Evolutionary conservation across 352 stramenopile species (phyloP), one percentile per base, ranked within the genome.

Genomic region (Phytophthora tubulina): DNA sequence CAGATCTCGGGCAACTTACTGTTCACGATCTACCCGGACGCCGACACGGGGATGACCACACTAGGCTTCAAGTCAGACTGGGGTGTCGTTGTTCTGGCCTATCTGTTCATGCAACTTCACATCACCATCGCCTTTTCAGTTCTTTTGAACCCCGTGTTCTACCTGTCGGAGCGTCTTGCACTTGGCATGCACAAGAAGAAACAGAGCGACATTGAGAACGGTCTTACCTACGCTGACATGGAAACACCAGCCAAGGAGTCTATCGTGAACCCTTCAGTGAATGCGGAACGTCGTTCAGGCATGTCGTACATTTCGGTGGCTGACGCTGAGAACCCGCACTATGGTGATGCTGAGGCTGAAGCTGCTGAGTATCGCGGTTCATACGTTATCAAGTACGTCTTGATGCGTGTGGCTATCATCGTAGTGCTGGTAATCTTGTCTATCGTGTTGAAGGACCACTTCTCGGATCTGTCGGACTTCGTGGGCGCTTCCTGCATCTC

Each of bases 1-100:
- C 84, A 89, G 70, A 89, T 91, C 61, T 76, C 78, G 0, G 76
- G 81, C 52, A 91, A 91, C 69, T 57, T 92, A 69, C 69, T 90
- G 35, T 92, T 89, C 66, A 79, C 79, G 11, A 88, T 90, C 62
- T 85, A 78, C 67, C 72, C 74, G 6, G 65, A 79, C 42, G 42
- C 56, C 15, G 52, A 52, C 11, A 76, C 49, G 13, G 66, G 51
- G 3, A 62, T 84, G 33, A 79, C 72, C 5, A 58, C 54, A 30
- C 65, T 86, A 5, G 81, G 79, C 8, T 89, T 89, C 52, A 50
- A 67, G 15, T 68, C 73, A 13, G 52, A 76, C 62, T 70, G 72
- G 56, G 80, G 80, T 17, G 62, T 49, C 3, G 75, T 80, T 13
- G 72, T 81, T 3, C 53, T 85, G 10, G 78, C 73, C 6, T 88